phyloP scores from a whole-genome alignment of 768 basidiomycete genomes.

The Russula sp. region DNA sequence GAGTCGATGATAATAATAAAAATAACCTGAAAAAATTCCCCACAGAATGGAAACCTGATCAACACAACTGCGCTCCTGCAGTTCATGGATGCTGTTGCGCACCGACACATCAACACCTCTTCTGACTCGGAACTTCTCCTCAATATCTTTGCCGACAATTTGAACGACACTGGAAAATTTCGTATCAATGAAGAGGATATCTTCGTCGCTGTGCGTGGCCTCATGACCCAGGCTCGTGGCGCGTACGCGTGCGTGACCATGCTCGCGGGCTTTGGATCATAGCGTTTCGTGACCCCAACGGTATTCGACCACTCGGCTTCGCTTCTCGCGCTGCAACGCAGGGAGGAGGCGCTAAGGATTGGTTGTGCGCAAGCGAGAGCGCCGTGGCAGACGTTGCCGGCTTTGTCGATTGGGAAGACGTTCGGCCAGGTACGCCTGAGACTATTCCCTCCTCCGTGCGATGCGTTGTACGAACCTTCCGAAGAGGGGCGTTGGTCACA shows the following conservation, averaged over 20 bases:
- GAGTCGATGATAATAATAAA: not conserved
- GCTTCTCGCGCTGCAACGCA: constrained; percentile 52
- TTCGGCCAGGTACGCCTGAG: constrained; percentile 69
- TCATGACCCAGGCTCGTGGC: constrained; percentile 86
- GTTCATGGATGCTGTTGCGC: constrained; percentile 93
- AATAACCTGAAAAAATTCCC: not conserved
- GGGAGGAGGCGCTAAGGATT: constrained; percentile 65
- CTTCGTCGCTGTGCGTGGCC: constrained; percentile 85
- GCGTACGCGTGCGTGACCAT: constrained; percentile 98
- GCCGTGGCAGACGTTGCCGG: constrained; percentile 94
- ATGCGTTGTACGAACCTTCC: not conserved
- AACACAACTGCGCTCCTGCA: constrained; percentile 84
- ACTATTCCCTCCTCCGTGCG: constrained; percentile 5
- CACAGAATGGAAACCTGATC: constrained; percentile 96
- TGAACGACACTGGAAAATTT: constrained; percentile 98
- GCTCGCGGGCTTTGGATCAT: constrained; percentile 98
- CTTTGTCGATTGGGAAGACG: constrained; percentile 90
- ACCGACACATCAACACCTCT: constrained; percentile 98
- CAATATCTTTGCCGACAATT: constrained; percentile 96
- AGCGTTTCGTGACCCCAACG: constrained; percentile 97
- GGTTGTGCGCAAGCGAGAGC: constrained; percentile 91
- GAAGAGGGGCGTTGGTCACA: not conserved
- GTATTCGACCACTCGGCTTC: constrained; percentile 91
- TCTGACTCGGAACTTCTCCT: constrained; percentile 97
- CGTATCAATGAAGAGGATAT: constrained; percentile 99